Evolutionary conservation across 345 rosid species (phyloP).

Genomic region (Acer yangbiense): DNA sequence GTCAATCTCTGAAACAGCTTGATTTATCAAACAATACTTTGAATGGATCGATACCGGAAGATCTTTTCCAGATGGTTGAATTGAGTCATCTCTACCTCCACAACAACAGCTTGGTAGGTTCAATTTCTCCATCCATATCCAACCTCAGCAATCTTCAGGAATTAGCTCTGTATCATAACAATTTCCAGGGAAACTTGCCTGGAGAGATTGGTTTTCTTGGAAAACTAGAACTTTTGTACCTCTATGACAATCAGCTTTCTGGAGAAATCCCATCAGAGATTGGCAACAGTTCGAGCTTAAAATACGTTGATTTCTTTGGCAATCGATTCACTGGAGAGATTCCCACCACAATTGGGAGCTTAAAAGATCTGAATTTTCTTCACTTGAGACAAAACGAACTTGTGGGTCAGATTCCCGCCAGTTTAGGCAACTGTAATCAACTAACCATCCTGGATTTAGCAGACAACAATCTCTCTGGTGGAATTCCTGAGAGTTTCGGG

Average conservation of each 20-base stretch:
- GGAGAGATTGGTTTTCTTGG: constrained; percentile 58
- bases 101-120: constrained; percentile 84
- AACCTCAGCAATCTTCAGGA: constrained; percentile 73
- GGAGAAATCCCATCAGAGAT: constrained; percentile 82
- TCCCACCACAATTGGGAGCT: constrained; percentile 58
- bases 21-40: constrained; percentile 84
- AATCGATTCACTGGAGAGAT: constrained; percentile 74
- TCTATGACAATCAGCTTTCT: constrained; percentile 69
- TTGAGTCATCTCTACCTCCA: constrained; percentile 78
- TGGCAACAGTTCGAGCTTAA: constrained; percentile 76
- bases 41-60: constrained; percentile 62
- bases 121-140: constrained; percentile 55
- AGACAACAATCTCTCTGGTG: constrained; percentile 71
- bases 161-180: constrained; percentile 77
- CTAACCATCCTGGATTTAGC: constrained; percentile 83
- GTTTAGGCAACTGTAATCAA: constrained; percentile 71
- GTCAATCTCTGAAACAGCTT: constrained; percentile 63
- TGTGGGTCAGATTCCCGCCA: constrained; percentile 62
- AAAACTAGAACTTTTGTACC: constrained; percentile 60
- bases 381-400: constrained; percentile 86
- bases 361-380: constrained; percentile 59
- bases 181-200: constrained; percentile 67
- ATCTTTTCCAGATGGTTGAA: constrained; percentile 48
- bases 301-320: constrained; percentile 80
- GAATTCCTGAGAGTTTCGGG: constrained; percentile 62